Conservation (phyloP, 257 asterid species). For the Fraxinus americana region DNA sequence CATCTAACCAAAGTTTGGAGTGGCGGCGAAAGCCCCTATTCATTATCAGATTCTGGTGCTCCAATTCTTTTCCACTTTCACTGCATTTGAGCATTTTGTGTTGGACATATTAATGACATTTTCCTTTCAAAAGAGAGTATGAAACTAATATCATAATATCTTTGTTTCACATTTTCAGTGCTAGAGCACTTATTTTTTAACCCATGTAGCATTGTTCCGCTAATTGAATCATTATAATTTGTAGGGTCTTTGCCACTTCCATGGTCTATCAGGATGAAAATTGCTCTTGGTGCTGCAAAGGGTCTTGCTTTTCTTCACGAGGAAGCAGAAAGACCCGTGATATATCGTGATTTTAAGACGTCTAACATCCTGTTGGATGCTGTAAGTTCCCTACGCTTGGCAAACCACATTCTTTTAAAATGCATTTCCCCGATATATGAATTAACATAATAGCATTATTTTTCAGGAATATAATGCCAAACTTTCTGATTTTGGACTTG, state of each 20-base stretch:
- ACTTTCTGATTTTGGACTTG: constrained; percentile 73
- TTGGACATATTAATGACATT: background rate
- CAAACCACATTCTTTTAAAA: background rate
- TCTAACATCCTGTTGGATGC: constrained; percentile 67
- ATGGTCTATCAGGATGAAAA: constrained; percentile 71
- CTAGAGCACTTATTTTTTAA: background rate
- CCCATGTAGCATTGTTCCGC: background rate
- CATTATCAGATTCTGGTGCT: background rate
- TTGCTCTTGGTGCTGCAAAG: constrained; percentile 65
- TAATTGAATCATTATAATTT: constrained; percentile 15
- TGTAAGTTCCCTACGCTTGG: constrained; percentile 31
- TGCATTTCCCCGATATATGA: background rate
- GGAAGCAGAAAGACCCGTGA: constrained; percentile 61
- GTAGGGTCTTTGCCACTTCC: constrained; percentile 70
- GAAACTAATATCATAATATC: background rate
- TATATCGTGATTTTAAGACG: constrained; percentile 66
- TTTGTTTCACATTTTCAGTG: constrained; percentile 5
- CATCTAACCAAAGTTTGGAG: background rate
- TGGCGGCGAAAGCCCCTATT: background rate
- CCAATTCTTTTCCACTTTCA: background rate
- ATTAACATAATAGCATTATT: background rate
- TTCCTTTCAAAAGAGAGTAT: background rate
- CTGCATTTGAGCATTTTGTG: background rate
- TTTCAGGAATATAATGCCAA: constrained; percentile 66
- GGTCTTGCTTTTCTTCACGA: constrained; percentile 69